Conservation (phyloP, 768 basidiomycete species). For the Tulasnella sp. region DNA sequence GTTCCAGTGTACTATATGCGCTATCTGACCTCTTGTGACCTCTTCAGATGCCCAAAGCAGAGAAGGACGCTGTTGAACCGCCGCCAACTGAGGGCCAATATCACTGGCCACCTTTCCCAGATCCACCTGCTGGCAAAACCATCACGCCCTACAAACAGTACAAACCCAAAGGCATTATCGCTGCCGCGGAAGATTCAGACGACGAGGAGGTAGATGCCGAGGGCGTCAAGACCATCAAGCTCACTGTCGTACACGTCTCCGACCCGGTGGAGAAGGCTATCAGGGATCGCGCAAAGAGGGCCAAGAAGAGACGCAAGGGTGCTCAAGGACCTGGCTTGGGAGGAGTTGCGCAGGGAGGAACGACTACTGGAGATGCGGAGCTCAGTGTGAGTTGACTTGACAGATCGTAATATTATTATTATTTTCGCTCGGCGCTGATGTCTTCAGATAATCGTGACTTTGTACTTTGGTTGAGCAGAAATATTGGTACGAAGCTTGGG, state of each 20-base stretch:
- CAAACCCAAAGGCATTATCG: slow-evolving; percentile 42
- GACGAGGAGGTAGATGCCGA: slow-evolving; percentile 12
- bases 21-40: too few relatives aligned
- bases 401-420: too few relatives aligned
- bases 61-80: too few relatives aligned
- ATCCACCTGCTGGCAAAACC: slow-evolving; percentile 34
- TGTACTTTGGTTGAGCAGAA: not conserved
- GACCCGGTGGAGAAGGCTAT: slow-evolving; percentile 10
- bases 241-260: not conserved
- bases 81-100: too few relatives aligned
- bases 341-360: not conserved
- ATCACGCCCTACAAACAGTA: slow-evolving; percentile 50
- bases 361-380: not conserved
- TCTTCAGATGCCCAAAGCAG: too few relatives aligned
- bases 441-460: not conserved
- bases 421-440: too few relatives aligned
- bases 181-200: not conserved
- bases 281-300: slow-evolving; percentile 5
- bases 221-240: slow-evolving; percentile 5
- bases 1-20: too few relatives aligned
- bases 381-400: not conserved
- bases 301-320: slow-evolving; percentile 7
- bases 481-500: slow-evolving; percentile 13
- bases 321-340: slow-evolving; percentile 1
- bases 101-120: slow-evolving; percentile 37